Evolutionary conservation across 208 protist genomes (phyloP), one percentile per base, ranked within the genome.

Genomic region (Leishmania martiniquensis): DNA sequence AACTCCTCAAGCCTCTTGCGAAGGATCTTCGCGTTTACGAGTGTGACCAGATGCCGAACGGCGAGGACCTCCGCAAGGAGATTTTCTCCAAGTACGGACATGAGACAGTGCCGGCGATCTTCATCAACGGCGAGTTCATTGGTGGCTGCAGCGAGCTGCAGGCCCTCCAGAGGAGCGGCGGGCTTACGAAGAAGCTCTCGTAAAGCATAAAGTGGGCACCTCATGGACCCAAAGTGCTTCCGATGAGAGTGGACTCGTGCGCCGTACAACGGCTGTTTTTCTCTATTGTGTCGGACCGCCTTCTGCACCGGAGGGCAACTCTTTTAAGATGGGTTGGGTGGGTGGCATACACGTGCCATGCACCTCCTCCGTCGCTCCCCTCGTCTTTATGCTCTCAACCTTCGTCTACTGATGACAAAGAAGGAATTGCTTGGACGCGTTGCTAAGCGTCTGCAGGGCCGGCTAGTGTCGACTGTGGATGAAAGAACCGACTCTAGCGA

Each of bases 41-140:
- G 69, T 65, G 85, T 4, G 88, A 94, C 42, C 42, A 72, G 60
- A 88, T 92, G 85, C 29, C 70, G 25, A 87, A 91, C 74, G 90
- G 90, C 17, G 88, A 94, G 67, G 81, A 85, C 15, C 80, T 93
- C 20, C 89, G 83, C 45, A 70, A 77, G 52, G 69, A 91, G 62
- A 72, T 95, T 49, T 72, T 81, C 44, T 75, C 89, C 47, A 60
- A 59, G 44, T 92, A 85, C 77, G 47, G 91, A 20, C 91, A 95
- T 75, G 91, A 93, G 22, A 95, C 91, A 13, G 89, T 93, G 17
- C 91, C 91, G 5, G 91, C 91, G 52, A 89, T 95, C 68, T 95
- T 93, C 84, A 91, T 95, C 72, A 89, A 93, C n/a, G 89, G 91
- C 6, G 72, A 93, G 75, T 93, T 95, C 76, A 80, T 93, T 47